These are phyloP conservation scores for Leucosporidium scottii DNA, from an alignment of 768 basidiomycete species.

Conservation along the genomic window DNA sequence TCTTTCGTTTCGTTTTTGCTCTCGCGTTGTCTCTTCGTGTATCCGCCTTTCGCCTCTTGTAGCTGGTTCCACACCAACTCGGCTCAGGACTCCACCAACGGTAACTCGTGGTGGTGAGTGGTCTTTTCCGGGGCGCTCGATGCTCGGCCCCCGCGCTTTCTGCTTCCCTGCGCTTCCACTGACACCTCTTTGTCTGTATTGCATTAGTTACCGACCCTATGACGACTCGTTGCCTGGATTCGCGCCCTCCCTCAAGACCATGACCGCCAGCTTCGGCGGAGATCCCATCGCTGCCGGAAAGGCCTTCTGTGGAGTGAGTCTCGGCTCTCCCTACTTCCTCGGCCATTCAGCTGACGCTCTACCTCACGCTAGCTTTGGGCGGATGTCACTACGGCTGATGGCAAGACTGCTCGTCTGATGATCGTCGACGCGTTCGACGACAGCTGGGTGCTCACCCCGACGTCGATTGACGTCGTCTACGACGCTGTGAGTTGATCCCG, in stretches of 20 bases:
- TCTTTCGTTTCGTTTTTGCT: too few species aligned
- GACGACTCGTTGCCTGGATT: slow-evolving; percentile 29
- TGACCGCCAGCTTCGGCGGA: slow-evolving; percentile 31
- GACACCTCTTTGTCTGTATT: too few species aligned
- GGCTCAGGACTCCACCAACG: slow-evolving; percentile 32
- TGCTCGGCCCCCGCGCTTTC: too few species aligned
- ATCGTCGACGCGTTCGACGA: slow-evolving; percentile 35
- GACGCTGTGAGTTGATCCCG: slow-evolving; percentile 2
- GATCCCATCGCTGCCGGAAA: slow-evolving; percentile 17
- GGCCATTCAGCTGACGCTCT: too few species aligned
- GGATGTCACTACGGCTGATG: slow-evolving; percentile 18
- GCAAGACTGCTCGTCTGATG: slow-evolving; percentile 16
- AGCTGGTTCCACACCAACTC: slow-evolving; percentile 33
- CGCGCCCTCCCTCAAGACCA: slow-evolving; percentile 29
- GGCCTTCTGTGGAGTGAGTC: slow-evolving; percentile 30
- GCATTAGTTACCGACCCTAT: too few species aligned
- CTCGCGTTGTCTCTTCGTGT: too few species aligned
- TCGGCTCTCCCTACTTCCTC: too few species aligned
- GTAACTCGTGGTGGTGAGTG: neutral
- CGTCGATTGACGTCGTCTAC: slow-evolving; percentile 20
- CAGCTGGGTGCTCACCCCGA: slow-evolving; percentile 23
- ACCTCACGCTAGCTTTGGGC: slow-evolving; percentile 14
- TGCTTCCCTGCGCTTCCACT: too few species aligned
- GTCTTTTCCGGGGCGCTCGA: too few species aligned
- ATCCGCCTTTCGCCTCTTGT: too few species aligned